phyloP scores from a whole-genome alignment of 768 basidiomycete species.

The Myochromella boudieri region DNA sequence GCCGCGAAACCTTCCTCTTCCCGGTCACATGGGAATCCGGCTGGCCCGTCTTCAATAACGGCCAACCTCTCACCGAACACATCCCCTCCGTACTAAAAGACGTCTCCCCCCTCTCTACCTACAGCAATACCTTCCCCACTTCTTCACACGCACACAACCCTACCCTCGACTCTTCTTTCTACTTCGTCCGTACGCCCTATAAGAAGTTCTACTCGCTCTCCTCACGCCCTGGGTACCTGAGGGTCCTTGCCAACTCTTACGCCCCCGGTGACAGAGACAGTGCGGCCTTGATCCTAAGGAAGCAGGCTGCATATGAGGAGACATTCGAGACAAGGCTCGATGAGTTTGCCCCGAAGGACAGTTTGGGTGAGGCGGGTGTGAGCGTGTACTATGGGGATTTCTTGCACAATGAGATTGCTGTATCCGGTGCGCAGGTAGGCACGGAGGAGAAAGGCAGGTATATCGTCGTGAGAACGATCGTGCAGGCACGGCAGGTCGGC shows the following conservation, averaged over 20 bases:
- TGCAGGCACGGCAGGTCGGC: constrained; percentile 32
- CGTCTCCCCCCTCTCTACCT: constrained; percentile 21
- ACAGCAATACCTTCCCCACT: constrained; percentile 29
- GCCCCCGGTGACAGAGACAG: constrained; percentile 38
- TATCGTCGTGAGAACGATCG: constrained; percentile 28
- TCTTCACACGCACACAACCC: too few relatives aligned
- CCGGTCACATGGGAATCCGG: constrained; percentile 38
- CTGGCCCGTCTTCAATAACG: constrained; percentile 38
- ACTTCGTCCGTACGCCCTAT: constrained; percentile 39
- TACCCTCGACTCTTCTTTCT: constrained; percentile 32
- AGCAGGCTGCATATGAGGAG: constrained; percentile 37
- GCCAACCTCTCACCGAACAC: constrained; percentile 29
- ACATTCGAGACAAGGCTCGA: constrained; percentile 34
- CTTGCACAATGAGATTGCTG: constrained; percentile 37
- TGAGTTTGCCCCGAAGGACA: constrained; percentile 26
- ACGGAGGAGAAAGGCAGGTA: constrained; percentile 18
- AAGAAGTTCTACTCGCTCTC: constrained; percentile 34
- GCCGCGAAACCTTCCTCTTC: constrained; percentile 39
- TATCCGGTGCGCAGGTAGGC: constrained; percentile 23
- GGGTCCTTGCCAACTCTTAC: constrained; percentile 33
- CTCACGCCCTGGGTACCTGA: constrained; percentile 27
- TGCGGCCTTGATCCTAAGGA: constrained; percentile 34
- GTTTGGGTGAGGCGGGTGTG: constrained; percentile 36
- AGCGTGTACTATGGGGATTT: constrained; percentile 35
- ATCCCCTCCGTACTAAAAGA: constrained; percentile 28